These are phyloP conservation scores for Rhododendron mucronatum DNA, from an alignment of 148 eudicot species.

Conservation along the genomic window DNA sequence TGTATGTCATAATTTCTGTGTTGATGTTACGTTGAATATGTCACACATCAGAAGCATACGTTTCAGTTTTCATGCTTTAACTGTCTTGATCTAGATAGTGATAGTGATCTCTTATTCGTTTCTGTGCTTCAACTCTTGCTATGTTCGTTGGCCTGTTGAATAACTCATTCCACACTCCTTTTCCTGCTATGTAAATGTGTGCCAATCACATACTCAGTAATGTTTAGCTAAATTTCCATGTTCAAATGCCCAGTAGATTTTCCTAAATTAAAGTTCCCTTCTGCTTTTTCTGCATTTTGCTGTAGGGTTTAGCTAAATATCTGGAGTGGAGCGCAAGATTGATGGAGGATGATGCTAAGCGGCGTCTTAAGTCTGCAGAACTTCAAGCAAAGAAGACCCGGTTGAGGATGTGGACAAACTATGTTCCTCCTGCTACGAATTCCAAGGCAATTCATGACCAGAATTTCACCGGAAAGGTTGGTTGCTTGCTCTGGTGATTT, in stretches of 20 bases:
- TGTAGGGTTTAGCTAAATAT: slow-evolving; percentile 85
- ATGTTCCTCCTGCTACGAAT: slow-evolving; percentile 71
- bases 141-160: background rate
- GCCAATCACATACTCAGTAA: background rate
- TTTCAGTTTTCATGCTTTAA: background rate
- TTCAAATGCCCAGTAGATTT: too few relatives aligned
- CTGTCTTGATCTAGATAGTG: background rate
- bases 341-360: slow-evolving; percentile 67
- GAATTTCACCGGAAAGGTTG: slow-evolving; percentile 89
- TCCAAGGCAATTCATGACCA: slow-evolving; percentile 88
- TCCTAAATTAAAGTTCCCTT: background rate
- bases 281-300: background rate
- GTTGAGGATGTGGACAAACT: slow-evolving; percentile 77
- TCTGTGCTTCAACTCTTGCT: background rate
- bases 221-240: background rate
- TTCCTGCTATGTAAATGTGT: background rate
- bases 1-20: slow-evolving; percentile 11
- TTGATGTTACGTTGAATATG: background rate
- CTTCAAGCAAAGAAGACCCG: slow-evolving; percentile 78
- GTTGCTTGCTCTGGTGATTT: background rate
- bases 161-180: background rate
- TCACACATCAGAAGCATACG: background rate
- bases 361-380: slow-evolving; percentile 63
- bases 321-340: slow-evolving; percentile 91
- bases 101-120: background rate